Conservation (phyloP, 495 filamentous ascomycete species). For the Daldinia grandis region DNA sequence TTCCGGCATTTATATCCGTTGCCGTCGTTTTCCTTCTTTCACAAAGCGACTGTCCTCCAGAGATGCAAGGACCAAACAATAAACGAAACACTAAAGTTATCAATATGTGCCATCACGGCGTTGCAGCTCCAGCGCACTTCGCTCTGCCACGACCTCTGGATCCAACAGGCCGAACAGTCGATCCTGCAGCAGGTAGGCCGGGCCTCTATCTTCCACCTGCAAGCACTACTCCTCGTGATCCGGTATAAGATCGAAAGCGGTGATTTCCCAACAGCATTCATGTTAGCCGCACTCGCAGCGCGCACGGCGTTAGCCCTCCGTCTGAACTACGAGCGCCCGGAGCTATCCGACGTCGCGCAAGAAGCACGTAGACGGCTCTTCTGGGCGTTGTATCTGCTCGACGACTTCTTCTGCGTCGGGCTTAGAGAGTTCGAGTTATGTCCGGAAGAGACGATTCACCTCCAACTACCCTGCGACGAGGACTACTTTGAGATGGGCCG, state of each 20-base stretch:
- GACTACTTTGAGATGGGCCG: constrained; percentile 38
- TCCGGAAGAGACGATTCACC: constrained; percentile 43
- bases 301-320: constrained; percentile 43
- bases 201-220: constrained; percentile 43
- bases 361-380: constrained; percentile 44
- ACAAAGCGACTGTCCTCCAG: constrained; percentile 40
- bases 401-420: constrained; percentile 44
- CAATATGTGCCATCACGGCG: constrained; percentile 42
- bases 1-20: constrained; percentile 45
- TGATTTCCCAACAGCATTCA: constrained; percentile 43
- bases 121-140: constrained; percentile 41
- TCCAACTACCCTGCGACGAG: constrained; percentile 44
- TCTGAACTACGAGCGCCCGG: constrained; percentile 44
- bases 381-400: constrained; percentile 44
- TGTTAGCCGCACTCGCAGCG: constrained; percentile 42
- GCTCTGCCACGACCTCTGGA: constrained; percentile 35
- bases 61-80: constrained; percentile 37
- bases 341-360: constrained; percentile 42
- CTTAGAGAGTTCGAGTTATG: constrained; percentile 44
- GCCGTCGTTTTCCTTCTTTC: constrained; percentile 43
- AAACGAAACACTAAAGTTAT: constrained; percentile 36
- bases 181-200: constrained; percentile 42
- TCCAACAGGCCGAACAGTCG: constrained; percentile 41
- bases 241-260: constrained; percentile 43
- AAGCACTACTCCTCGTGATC: constrained; percentile 44